Base-by-base conservation (phyloP, 306 rosid species). In the Glycyrrhiza uralensis region DNA sequence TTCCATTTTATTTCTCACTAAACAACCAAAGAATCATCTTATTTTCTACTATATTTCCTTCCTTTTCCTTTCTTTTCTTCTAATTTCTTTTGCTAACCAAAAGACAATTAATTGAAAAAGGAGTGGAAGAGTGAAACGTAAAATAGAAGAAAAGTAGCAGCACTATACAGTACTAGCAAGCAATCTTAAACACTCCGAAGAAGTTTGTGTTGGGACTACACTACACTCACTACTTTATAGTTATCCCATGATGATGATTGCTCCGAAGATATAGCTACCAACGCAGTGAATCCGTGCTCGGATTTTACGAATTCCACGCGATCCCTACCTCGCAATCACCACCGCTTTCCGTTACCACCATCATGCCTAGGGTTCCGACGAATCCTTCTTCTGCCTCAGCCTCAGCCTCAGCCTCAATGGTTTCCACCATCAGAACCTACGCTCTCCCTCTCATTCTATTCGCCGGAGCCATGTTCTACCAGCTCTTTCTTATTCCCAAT, bases 401-500 rank as follows among this genome's bases (percentile, higher is more conserved):
- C 26, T 9, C 60, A 17, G 1, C 73, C 2, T 14, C 41, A 11
- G 1, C 42, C 0, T 84, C 92, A 26, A 29, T 64, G 85, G 80
- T 83, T 69, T 89, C 92, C 35, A 46, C 51, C 36, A 26, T 89
- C 76, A 91, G 73, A 85, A 91, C 97, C 24, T 94, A 94, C 75
- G 64, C 83, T 7, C 39, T 87, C 28, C 99, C 99, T 60, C 60
- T 85, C 36, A 0, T 89, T 70, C 99, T 91, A 50, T 89, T 93
- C 41, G 33, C 71, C 3, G 89, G 74, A 6, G 92, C 96, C 54
- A 72, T 90, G 62, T 83, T 76, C 83, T 93, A 83, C 74, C 98
- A 93, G 79, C 96, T 93, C 58, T 62, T 80, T 42, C 74, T 93
- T 11, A 83, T 93, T 71, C 97, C 98, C 78, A 89, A 81, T 28